Evolutionary conservation across 257 asterid genomes (phyloP).

Genomic region (Gentiana macrophylla): DNA sequence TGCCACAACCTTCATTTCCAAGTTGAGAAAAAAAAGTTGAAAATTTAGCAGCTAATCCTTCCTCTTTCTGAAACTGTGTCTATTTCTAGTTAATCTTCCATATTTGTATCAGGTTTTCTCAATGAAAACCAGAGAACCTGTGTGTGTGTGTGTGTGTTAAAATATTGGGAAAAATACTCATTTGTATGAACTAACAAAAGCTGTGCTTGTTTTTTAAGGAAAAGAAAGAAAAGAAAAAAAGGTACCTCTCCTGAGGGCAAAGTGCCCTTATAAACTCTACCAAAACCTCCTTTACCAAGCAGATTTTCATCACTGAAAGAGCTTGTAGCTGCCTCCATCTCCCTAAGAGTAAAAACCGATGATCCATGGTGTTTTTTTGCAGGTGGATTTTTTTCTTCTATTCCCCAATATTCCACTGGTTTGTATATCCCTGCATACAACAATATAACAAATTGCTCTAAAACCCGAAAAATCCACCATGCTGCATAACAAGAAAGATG

Average conservation of each 20-base stretch:
- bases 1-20: slow-evolving; percentile 59
- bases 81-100: too few species aligned
- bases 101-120: too few species aligned
- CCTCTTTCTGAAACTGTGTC: too few species aligned
- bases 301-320: slow-evolving; percentile 67
- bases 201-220: too few species aligned
- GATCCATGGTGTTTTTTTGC: slow-evolving; percentile 65
- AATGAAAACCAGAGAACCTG: too few species aligned
- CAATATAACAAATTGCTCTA: not conserved
- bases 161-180: too few species aligned
- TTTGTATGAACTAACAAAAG: too few species aligned
- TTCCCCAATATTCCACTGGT: slow-evolving; percentile 71
- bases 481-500: not conserved
- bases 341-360: slow-evolving; percentile 64
- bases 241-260: slow-evolving; percentile 78
- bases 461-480: too few species aligned
- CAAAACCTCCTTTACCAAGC: slow-evolving; percentile 96
- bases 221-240: not conserved
- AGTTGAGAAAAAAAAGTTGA: not conserved
- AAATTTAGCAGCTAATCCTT: too few species aligned
- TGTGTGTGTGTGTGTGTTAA: too few species aligned
- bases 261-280: slow-evolving; percentile 85
- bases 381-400: slow-evolving; percentile 55
- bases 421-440: slow-evolving; percentile 73
- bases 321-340: slow-evolving; percentile 84